These are phyloP conservation scores for Mycena capillaripes DNA, from an alignment of 768 basidiomycete species.

Conservation along the genomic window DNA sequence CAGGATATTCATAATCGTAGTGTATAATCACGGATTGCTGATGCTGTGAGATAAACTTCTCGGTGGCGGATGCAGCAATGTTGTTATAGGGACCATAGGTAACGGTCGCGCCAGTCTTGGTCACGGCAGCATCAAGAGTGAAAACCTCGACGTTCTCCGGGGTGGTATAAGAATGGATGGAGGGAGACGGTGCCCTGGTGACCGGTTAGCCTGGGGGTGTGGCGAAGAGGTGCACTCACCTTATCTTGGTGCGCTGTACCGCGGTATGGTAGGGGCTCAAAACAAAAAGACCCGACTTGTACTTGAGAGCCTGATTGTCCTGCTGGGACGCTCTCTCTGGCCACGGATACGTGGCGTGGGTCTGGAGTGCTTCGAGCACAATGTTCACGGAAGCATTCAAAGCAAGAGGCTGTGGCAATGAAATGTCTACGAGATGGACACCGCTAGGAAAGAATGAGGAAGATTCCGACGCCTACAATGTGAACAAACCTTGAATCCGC, in stretches of 20 bases:
- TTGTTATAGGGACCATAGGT: constrained; percentile 92
- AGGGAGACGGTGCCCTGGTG: constrained; percentile 76
- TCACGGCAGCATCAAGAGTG: constrained; percentile 69
- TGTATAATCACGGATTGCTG: constrained; percentile 82
- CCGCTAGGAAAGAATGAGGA: constrained; percentile 46
- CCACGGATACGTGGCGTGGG: constrained; percentile 83
- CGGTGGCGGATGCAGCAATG: constrained; percentile 73
- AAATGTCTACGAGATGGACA: constrained; percentile 71
- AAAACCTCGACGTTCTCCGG: constrained; percentile 74
- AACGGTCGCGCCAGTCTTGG: constrained; percentile 83
- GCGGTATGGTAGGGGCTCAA: constrained; percentile 86
- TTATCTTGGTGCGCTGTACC: constrained; percentile 89
- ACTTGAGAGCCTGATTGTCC: constrained; percentile 86
- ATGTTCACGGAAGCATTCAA: constrained; percentile 77
- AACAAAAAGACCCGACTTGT: constrained; percentile 82
- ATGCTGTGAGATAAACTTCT: constrained; percentile 67
- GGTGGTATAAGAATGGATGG: constrained; percentile 79
- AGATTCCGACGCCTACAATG: constrained; percentile 10
- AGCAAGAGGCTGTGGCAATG: constrained; percentile 71
- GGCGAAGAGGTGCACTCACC: constrained; percentile 55
- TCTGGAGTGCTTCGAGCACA: constrained; percentile 83
- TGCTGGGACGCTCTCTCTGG: constrained; percentile 80
- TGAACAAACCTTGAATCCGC: constrained; percentile 66
- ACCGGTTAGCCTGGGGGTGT: constrained; percentile 12
- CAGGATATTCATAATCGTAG: constrained; percentile 86